These are phyloP conservation scores for Penicillium polonicum DNA, from an alignment of 2,329 filamentous ascomycete species.

Conservation along the genomic window DNA sequence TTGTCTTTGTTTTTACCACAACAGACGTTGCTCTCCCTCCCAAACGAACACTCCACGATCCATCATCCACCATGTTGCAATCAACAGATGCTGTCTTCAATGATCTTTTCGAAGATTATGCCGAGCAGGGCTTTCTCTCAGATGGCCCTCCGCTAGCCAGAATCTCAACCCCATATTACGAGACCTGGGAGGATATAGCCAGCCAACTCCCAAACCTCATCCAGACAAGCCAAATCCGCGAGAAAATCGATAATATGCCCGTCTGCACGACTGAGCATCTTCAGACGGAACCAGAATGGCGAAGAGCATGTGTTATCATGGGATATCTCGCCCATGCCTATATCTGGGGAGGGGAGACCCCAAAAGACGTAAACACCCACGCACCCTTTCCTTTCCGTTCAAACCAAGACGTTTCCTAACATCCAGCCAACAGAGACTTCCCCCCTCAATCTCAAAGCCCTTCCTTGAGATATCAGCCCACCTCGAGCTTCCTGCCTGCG, in stretches of 20 bases:
- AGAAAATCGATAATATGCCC: slow-evolving; percentile 72
- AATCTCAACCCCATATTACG: slow-evolving; percentile 81
- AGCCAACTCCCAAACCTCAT: slow-evolving; percentile 77
- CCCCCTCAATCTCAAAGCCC: slow-evolving; percentile 37
- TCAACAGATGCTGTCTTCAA: slow-evolving; percentile 48
- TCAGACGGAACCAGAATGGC: slow-evolving; percentile 80
- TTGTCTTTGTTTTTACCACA: background rate
- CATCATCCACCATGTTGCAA: slow-evolving; percentile 24
- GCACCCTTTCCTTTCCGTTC: background rate
- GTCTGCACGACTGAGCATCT: slow-evolving; percentile 75
- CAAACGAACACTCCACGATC: background rate
- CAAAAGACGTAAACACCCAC: slow-evolving; percentile 58
- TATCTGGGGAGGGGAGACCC: slow-evolving; percentile 75
- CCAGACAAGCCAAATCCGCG: slow-evolving; percentile 69
- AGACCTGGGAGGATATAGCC: slow-evolving; percentile 81
- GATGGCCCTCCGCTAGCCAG: slow-evolving; percentile 69
- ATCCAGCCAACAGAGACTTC: slow-evolving; percentile 31
- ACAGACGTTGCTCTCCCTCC: background rate
- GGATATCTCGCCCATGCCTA: slow-evolving; percentile 77
- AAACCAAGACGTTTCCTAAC: background rate
- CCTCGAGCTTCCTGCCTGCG: slow-evolving; percentile 42
- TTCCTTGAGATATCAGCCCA: slow-evolving; percentile 39
- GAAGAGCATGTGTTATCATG: slow-evolving; percentile 73
- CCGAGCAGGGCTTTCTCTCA: slow-evolving; percentile 78
- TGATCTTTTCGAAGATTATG: slow-evolving; percentile 68